Evolutionary conservation across 495 filamentous ascomycete genomes (phyloP), one percentile per base, ranked within the genome.

Genomic region (Amniculicola lignicola): DNA sequence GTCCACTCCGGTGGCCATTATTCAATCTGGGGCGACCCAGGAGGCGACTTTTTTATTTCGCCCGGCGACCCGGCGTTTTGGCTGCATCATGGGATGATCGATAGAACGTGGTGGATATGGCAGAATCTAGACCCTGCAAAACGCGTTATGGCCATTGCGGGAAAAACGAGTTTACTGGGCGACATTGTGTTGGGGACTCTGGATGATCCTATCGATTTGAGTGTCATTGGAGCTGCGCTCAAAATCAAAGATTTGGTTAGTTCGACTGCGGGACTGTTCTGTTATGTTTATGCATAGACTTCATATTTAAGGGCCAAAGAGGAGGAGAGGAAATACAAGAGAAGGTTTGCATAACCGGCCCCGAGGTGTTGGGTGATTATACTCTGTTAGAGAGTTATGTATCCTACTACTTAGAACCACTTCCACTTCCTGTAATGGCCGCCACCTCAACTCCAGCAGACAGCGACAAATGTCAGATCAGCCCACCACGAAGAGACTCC

Each of bases 1-100:
- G 72, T 84, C 2, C 85, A 83, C 65, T 75, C 76, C 14, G 81
- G 75, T 10, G 84, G 82, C 10, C 85, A 89, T 57, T 82, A 77
- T 59, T 69, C 75, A 2, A 78, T 85, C 45, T 83, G 67, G 22
- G 83, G 80, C 38, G 78, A 84, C 63, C 75, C 78, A 0, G 77
- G 76, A 2, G 73, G 77, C 11, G 83, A 86, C 64, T 57, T 80
- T 28, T 85, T 38, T 21, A 27, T 25, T 19, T 3, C 2, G 2
- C 54, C 54, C 22, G 46, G 54, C 9, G 54, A 58, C 37, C 54
- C 54, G 11, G 14, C 21, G 14, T 58, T 58, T 18, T 58, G 12
- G 11, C 39, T 58, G 1, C 54, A 58, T 18, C 54, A 58, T 29
- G 46, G 16, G 11, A 11, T 4, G 44, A 40, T 57, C 29, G 53